Conservation (phyloP, 805 yeast species). For the Candida pseudofarinosa region DNA sequence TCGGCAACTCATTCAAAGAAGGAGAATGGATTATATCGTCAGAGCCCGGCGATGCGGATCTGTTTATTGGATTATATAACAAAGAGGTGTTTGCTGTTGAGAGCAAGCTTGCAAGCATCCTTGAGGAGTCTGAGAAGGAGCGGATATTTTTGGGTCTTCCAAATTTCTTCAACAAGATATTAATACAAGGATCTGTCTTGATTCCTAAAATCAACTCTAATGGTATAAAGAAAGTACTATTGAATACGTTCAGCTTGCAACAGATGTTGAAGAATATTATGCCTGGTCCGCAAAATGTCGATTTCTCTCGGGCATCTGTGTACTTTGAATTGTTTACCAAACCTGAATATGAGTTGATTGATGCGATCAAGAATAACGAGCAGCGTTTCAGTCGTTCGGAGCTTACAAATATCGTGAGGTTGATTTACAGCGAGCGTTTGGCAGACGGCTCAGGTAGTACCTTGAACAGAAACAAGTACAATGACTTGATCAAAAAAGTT, state of each 20-base stretch:
- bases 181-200: conserved; percentile 50
- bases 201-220: conserved; percentile 49
- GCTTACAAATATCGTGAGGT: conserved; percentile 46
- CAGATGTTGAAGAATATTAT: conserved; percentile 63
- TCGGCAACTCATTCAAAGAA: conserved; percentile 45
- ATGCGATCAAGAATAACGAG: conserved; percentile 30
- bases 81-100: conserved; percentile 45
- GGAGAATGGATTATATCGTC: conserved; percentile 49
- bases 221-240: conserved; percentile 56
- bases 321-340: conserved; percentile 55
- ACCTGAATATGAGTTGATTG: conserved; percentile 45
- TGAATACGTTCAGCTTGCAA: conserved; percentile 62
- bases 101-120: conserved; percentile 33
- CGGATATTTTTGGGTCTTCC: conserved; percentile 46
- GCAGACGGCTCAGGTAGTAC: conserved; percentile 35
- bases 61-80: conserved; percentile 48
- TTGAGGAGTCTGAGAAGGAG: conserved; percentile 30
- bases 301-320: conserved; percentile 48
- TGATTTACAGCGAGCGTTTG: conserved; percentile 46
- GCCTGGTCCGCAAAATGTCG: conserved; percentile 47
- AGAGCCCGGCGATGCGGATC: conserved; percentile 60
- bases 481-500: conserved; percentile 29
- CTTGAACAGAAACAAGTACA: conserved; percentile 36
- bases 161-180: conserved; percentile 44
- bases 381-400: conserved; percentile 41